A percentile compares a stretch with the other conserved stretches of the same genome.
phyloP scores from a whole-genome alignment of 257 asterid species.

The Rhazya stricta region DNA sequence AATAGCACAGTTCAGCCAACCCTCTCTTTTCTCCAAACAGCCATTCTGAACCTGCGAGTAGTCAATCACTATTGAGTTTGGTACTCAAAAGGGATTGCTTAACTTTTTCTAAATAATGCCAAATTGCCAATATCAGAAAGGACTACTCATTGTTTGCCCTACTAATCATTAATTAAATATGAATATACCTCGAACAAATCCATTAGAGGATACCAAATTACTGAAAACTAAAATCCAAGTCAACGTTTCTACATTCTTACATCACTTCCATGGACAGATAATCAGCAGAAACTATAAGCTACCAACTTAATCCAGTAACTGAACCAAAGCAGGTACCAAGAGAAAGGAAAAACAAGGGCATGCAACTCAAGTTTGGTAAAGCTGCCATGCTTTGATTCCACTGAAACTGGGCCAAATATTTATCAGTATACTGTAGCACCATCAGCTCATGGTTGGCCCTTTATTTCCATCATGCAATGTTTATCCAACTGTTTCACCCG shows the following conservation, averaged over 20 bases:
- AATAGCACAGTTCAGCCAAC: neutral
- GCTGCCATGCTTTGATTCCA: neutral
- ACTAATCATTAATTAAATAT: neutral
- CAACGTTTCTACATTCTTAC: neutral
- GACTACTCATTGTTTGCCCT: neutral
- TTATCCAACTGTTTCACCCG: neutral
- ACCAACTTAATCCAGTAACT: neutral
- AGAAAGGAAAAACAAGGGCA: neutral
- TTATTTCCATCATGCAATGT: neutral
- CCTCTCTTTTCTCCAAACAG: neutral
- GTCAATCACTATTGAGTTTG: neutral
- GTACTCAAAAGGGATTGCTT: neutral
- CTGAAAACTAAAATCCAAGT: neutral
- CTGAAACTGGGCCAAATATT: neutral
- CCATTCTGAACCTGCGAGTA: neutral
- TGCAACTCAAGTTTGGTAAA: neutral
- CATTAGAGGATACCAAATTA: neutral
- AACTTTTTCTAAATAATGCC: neutral
- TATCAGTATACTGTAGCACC: no score
- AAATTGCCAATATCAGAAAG: neutral
- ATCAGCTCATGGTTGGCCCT: no score
- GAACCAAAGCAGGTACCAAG: no score
- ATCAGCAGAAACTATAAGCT: neutral
- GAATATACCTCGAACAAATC: neutral
- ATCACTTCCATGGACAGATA: neutral